phyloP scores from a whole-genome alignment of 768 basidiomycete genomes.

The Agaricus subrufescens region DNA sequence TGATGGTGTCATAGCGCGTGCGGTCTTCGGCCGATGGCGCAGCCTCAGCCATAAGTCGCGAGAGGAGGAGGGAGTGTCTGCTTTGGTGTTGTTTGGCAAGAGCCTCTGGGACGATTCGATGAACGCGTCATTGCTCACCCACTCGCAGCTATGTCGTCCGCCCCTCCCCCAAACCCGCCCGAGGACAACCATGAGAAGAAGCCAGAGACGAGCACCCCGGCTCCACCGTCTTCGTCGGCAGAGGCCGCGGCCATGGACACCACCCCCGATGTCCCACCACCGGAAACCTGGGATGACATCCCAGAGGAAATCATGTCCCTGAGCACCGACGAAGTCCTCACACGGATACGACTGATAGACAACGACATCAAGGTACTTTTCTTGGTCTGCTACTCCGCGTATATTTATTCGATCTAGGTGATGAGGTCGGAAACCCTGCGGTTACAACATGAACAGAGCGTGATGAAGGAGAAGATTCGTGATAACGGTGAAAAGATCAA shows the following conservation, averaged over 20 bases:
- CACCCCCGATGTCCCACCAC: constrained; percentile 57
- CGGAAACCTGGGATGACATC: constrained; percentile 88
- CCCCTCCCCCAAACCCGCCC: constrained; percentile 49
- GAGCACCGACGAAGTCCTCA: constrained; percentile 81
- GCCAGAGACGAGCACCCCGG: constrained; percentile 30
- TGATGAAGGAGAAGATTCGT: constrained; percentile 98
- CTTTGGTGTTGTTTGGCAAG: constrained; percentile 7
- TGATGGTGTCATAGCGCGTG: constrained; percentile 64
- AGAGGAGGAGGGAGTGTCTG: neutral
- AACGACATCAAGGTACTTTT: constrained; percentile 87
- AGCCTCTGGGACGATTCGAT: constrained; percentile 20
- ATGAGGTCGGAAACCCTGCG: constrained; percentile 94
- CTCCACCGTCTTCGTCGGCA: constrained; percentile 26
- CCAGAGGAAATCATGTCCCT: constrained; percentile 81
- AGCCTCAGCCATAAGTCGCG: constrained; percentile 32
- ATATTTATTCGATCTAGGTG: constrained; percentile 49
- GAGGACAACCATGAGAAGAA: constrained; percentile 50
- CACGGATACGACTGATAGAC: constrained; percentile 89
- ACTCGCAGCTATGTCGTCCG: constrained; percentile 47
- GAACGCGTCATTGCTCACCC: constrained; percentile 24
- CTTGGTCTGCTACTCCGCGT: neutral
- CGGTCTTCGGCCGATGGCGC: constrained; percentile 61
- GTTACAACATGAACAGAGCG: constrained; percentile 88
- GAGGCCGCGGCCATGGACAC: constrained; percentile 62
- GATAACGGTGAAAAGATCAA: constrained; percentile 99